Evolutionary conservation across 106 monocot species (phyloP).

Genomic region (Dioscorea alata): DNA sequence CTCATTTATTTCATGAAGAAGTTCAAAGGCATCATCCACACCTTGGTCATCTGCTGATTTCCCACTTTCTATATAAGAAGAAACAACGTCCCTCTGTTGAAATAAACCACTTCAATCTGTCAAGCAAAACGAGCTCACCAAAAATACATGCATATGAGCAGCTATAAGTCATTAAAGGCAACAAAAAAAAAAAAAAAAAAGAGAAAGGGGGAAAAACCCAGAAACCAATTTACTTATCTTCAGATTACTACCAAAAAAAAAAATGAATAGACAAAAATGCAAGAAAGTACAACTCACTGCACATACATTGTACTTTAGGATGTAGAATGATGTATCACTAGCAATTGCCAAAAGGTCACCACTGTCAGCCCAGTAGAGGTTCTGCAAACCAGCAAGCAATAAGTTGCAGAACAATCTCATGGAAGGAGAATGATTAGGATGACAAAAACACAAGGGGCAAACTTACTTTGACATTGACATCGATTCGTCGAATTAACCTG

Average conservation of each 20-base stretch:
- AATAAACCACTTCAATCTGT: too few species aligned
- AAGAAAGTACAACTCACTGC: neutral
- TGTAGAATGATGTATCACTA: slow-evolving; percentile 89
- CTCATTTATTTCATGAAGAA: slow-evolving; percentile 85
- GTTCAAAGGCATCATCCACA: slow-evolving; percentile 92
- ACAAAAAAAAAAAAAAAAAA: too few species aligned
- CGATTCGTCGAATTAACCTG: slow-evolving; percentile 88
- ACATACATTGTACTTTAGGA: slow-evolving; percentile 89
- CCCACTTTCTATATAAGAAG: slow-evolving; percentile 72
- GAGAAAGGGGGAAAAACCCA: too few species aligned
- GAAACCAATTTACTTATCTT: too few species aligned
- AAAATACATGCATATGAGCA: too few species aligned
- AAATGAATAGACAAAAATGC: too few species aligned
- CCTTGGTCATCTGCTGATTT: slow-evolving; percentile 72
- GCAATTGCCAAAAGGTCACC: slow-evolving; percentile 91
- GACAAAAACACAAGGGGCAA: neutral
- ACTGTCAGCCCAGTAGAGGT: slow-evolving; percentile 97
- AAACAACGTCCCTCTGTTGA: slow-evolving; percentile 71
- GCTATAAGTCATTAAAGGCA: too few species aligned
- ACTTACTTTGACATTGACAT: slow-evolving; percentile 89
- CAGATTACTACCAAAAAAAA: too few species aligned
- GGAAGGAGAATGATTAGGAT: too few species aligned
- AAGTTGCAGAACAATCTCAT: too few species aligned
- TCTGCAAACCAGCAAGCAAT: slow-evolving; percentile 39
- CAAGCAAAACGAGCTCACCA: too few species aligned